Evolutionary conservation across 2,329 filamentous ascomycete genomes (phyloP), one percentile per base, ranked within the genome.

Genomic region (Zarea fungicola): DNA sequence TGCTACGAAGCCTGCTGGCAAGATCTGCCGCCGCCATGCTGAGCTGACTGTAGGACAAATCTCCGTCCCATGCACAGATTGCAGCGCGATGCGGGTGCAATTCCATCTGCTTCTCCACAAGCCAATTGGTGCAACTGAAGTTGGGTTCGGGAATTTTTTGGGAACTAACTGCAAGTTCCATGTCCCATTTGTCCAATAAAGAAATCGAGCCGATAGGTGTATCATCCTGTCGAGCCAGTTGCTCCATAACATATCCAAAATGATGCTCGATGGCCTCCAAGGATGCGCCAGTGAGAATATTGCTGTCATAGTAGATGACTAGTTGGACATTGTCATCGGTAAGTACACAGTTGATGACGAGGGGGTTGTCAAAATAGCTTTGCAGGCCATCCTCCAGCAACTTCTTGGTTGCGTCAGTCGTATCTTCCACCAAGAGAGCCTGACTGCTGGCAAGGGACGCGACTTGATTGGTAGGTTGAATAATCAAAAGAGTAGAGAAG

Each of bases 401-500:
- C 10, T 34, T 34, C 13, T 21, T 19, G 21, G 42, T 35, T 3
- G 29, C 31, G 5, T 25, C 23, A 14, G 31, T 42, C 19, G 45
- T 14, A 11, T 28, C 23, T 29, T 42, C 39, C 9, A 28, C 39
- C 25, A 42, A 6, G 4, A 42, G 39, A 13, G 25, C 14, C 23
- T 3, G 19, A 19, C 16, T 29, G 16, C 39, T 25, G 6, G 16
- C 25, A 3, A 42, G 28, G 25, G 39, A 11, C 6, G 39, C 16
- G 6, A 42, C 23, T 29, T 42, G 39, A 14, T 21, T 28, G 9
- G 29, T 42, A 28, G 39, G 39, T 34, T 55, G 54, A 13, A 54
- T 42, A 13, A 52, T 41, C 34, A 56, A 41, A 22, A 55, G 46
- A 22, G 48, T 51, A 2, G 42, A 43, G 32, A 54, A 54, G 13